Base-by-base conservation (phyloP, 192 early-diverging fungal genomes). In the Mortierella antarctica region DNA sequence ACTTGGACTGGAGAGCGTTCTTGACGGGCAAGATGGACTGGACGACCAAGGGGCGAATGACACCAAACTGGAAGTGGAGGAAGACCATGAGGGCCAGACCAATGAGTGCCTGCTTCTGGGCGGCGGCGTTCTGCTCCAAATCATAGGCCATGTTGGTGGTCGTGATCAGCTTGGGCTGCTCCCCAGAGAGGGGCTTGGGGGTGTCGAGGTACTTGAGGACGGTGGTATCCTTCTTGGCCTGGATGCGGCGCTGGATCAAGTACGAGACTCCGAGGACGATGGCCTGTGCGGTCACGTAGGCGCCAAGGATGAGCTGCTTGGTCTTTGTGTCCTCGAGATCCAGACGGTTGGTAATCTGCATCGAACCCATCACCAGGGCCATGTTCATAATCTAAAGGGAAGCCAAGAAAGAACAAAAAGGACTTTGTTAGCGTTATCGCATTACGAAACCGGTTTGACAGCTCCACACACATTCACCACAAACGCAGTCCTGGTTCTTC, bases 41-140 rank as follows among this genome's bases (percentile, higher is more conserved):
- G 72, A 97, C 86, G 17, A 97, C 83, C 49, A 98, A 82, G 7
- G 97, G 97, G 71, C 96, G 93, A 52, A 95, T 87, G 65, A 95
- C 96, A 31, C 92, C 91, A 71, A 91, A 96, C 83, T 96, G 91
- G 86, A 93, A 94, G 85, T 98, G 92, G 82, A 97, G 87, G 50
- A 94, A 88, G 20, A 81, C 78, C 63, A 98, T 90, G 58, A 97
- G 87, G 10, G 82, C 90, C 41, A 92, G 62, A 14, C 92, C 92
- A 13, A 93, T 87, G 44, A 92, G 58, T 7, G 91, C 88, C 64
- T 92, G 91, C 67, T 92, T 95, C 62, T 93, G 69, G 20, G 86
- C 67, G 81, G 94, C 92, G 59, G 88, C 84, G 47, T 90, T 72
- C 73, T 94, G 91, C 11, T 69, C 76, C 40, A 91, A 74, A 82